Percentiles rank a stretch among this genome's conserved stretches.
Evolutionary conservation across 2,329 filamentous ascomycete species (phyloP).

Genomic region (Clonostachys sp.): DNA sequence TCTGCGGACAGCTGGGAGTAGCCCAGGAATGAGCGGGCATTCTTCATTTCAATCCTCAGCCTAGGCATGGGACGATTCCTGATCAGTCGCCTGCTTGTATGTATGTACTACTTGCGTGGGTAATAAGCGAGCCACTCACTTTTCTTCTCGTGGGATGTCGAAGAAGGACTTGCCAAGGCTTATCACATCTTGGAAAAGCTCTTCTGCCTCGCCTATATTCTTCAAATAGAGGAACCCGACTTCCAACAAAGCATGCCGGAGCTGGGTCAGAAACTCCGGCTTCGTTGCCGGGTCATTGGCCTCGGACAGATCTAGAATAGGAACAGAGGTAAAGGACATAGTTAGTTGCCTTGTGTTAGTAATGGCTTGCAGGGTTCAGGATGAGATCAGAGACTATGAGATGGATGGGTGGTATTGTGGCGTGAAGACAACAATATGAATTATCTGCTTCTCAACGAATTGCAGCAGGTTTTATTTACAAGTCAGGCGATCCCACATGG

Average conservation of each 20-base stretch:
- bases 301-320: slow-evolving; percentile 69
- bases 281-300: slow-evolving; percentile 63
- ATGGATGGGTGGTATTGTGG: too few relatives aligned
- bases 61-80: slow-evolving; percentile 21
- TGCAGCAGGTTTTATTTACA: too few relatives aligned
- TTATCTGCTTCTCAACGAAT: too few relatives aligned
- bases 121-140: slow-evolving; percentile 37
- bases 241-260: slow-evolving; percentile 74
- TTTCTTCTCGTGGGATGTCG: slow-evolving; percentile 69
- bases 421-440: too few relatives aligned
- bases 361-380: slow-evolving; percentile 13
- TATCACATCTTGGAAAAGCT: slow-evolving; percentile 62
- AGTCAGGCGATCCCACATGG: too few relatives aligned
- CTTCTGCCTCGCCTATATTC: slow-evolving; percentile 68
- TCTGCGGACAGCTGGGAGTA: slow-evolving; percentile 64
- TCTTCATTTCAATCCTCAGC: slow-evolving; percentile 68
- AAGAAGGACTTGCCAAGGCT: slow-evolving; percentile 70
- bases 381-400: too few relatives aligned
- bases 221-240: slow-evolving; percentile 87
- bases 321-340: slow-evolving; percentile 70
- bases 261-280: slow-evolving; percentile 62
- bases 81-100: neutral
- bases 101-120: neutral
- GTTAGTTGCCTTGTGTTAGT: too few relatives aligned
- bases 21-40: slow-evolving; percentile 66